Conservation (phyloP, 1,139 yeast species). For the Maudiozyma humilis region DNA sequence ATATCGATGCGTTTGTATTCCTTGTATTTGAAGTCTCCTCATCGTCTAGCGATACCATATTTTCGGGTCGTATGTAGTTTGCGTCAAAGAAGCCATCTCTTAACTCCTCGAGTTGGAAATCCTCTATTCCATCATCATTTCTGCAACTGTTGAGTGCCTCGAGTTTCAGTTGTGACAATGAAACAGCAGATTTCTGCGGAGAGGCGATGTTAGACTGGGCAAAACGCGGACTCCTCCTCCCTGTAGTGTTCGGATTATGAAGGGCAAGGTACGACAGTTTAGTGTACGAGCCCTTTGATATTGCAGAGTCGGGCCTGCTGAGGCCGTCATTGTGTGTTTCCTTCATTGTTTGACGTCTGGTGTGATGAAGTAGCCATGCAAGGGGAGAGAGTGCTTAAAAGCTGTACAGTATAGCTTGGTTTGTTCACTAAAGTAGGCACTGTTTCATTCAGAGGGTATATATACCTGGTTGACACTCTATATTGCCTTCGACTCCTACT, state of each 20-base stretch:
- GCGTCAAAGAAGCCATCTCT: conserved; percentile 45
- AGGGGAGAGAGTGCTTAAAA: too few relatives aligned
- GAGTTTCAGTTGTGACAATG: conserved; percentile 31
- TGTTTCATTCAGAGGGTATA: too few relatives aligned
- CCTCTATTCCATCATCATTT: conserved; percentile 28
- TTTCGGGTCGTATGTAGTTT: conserved; percentile 33
- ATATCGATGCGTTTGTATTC: not conserved
- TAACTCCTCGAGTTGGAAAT: conserved; percentile 37
- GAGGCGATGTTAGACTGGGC: not conserved
- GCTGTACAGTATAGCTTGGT: too few relatives aligned
- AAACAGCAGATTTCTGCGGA: conserved; percentile 25
- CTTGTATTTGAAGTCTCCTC: not conserved
- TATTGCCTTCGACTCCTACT: too few relatives aligned
- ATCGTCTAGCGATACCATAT: not conserved
- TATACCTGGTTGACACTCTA: too few relatives aligned
- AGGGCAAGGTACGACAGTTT: conserved; percentile 22
- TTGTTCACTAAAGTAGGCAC: too few relatives aligned
- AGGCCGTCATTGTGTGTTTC: not conserved
- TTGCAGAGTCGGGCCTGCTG: not conserved
- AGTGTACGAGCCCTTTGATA: conserved; percentile 24
- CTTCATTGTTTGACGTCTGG: not conserved
- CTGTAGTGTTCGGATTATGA: conserved; percentile 11
- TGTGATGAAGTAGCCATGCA: too few relatives aligned
- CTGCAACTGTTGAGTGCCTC: conserved; percentile 24
- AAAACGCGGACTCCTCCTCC: conserved; percentile 1